A percentile compares a stretch with the other conserved stretches of the same genome.
Evolutionary conservation across 805 yeast species (phyloP).

Genomic region (Yarrowia hollandica): DNA sequence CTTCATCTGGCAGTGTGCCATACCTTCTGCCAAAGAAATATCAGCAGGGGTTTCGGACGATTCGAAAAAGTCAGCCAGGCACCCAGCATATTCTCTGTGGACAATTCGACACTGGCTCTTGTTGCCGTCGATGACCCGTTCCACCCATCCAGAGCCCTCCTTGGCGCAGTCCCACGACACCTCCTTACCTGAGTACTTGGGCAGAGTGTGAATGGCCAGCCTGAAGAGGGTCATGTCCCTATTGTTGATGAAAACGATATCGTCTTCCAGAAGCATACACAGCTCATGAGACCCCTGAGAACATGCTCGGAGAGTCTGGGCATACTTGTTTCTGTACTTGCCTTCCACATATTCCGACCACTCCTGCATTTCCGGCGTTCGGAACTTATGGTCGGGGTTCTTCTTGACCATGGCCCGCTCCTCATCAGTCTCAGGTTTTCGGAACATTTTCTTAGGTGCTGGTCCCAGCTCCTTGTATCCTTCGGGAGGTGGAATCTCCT

Average conservation of each 20-base stretch:
- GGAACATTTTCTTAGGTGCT: not conserved
- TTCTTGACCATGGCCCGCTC: not conserved
- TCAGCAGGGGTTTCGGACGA: not conserved
- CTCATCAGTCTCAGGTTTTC: not conserved
- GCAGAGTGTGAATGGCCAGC: not conserved
- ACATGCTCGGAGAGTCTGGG: slow-evolving; percentile 28
- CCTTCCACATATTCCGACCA: slow-evolving; percentile 9
- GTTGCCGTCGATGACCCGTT: not conserved
- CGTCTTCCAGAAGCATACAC: slow-evolving; percentile 34
- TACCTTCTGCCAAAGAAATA: slow-evolving; percentile 7
- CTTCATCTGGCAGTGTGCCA: slow-evolving; percentile 7
- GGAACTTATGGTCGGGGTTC: slow-evolving; percentile 17
- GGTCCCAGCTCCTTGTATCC: not conserved
- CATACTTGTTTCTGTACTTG: slow-evolving; percentile 22
- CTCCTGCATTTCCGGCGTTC: not conserved
- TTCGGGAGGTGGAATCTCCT: not conserved
- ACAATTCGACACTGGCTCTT: slow-evolving; percentile 24
- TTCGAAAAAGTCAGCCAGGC: slow-evolving; percentile 17
- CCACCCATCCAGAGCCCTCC: slow-evolving; percentile 14
- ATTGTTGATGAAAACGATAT: slow-evolving; percentile 31
- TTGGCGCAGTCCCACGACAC: slow-evolving; percentile 28
- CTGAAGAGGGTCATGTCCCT: not conserved
- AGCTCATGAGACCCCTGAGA: slow-evolving; percentile 31
- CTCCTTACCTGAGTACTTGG: slow-evolving; percentile 8
- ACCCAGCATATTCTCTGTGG: slow-evolving; percentile 1